Conservation (phyloP, 1,284 basidiomycete species). For the Bothia castanella region DNA sequence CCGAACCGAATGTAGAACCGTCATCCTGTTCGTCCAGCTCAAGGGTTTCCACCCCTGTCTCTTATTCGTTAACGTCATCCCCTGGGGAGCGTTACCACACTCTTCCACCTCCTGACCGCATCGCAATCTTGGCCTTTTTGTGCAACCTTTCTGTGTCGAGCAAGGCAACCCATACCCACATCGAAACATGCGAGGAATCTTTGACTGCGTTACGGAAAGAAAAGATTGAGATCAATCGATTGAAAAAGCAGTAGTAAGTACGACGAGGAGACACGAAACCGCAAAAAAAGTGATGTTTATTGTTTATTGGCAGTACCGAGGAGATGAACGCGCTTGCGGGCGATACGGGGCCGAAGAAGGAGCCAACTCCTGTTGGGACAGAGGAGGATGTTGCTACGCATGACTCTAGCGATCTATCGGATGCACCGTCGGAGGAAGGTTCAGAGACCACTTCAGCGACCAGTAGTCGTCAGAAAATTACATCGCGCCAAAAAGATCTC, state of each 20-base stretch:
- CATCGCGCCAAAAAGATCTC: conserved; percentile 50
- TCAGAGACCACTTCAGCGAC: conserved; percentile 45
- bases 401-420: conserved; percentile 69
- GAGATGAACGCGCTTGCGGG: conserved; percentile 65
- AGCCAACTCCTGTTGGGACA: conserved; percentile 36
- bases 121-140: conserved; percentile 84
- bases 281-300: conserved; percentile 10
- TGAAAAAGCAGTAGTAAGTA: conserved; percentile 82
- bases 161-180: conserved; percentile 80
- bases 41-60: conserved; percentile 39
- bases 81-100: conserved; percentile 72
- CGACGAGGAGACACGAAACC: conserved; percentile 1
- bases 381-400: conserved; percentile 58
- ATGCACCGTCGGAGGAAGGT: conserved; percentile 55
- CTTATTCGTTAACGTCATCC: conserved; percentile 39
- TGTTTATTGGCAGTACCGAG: conserved; percentile 49
- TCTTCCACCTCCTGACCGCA: conserved; percentile 74
- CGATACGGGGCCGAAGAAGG: conserved; percentile 58
- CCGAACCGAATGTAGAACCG: conserved; percentile 42
- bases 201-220: conserved; percentile 93
- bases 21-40: conserved; percentile 46
- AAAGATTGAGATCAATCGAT: conserved; percentile 89
- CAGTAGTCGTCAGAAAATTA: conserved; percentile 43
- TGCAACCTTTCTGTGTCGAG: conserved; percentile 88
- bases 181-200: conserved; percentile 87